These are phyloP conservation scores for Xenosphaeropsis pyriputrescens DNA, from an alignment of 2,329 filamentous ascomycete genomes.

Conservation along the genomic window DNA sequence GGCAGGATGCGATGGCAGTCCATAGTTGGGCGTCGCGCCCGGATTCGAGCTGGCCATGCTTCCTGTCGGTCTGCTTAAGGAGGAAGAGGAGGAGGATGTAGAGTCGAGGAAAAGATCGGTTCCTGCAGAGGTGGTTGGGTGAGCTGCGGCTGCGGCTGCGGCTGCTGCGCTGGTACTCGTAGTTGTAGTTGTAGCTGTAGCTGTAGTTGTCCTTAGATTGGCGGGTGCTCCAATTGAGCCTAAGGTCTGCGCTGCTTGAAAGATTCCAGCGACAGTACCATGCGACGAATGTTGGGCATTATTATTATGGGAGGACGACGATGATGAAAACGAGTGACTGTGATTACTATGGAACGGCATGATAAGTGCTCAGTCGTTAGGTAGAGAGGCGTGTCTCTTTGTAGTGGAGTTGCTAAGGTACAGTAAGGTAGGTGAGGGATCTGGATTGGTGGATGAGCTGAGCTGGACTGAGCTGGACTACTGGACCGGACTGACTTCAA, in stretches of 20 bases:
- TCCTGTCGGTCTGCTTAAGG: conserved; percentile 17
- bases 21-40: conserved; percentile 15
- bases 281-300: conserved; percentile 8
- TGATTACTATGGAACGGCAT: conserved; percentile 11
- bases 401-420: too few species aligned
- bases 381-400: too few species aligned
- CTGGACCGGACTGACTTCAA: too few species aligned
- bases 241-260: conserved; percentile 16
- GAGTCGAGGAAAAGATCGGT: too few species aligned
- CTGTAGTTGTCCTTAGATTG: conserved; percentile 8
- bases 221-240: conserved; percentile 14
- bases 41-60: conserved; percentile 17
- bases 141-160: too few species aligned
- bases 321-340: conserved; percentile 4
- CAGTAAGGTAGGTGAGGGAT: too few species aligned
- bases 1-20: too few species aligned
- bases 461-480: too few species aligned
- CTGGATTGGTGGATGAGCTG: too few species aligned
- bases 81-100: too few species aligned
- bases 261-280: conserved; percentile 11
- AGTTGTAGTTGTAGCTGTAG: conserved; percentile 13
- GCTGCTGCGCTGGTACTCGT: conserved; percentile 18
- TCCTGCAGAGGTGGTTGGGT: too few species aligned
- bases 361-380: not conserved
- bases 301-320: conserved; percentile 9